Base-by-base conservation (phyloP, 139 green algal species). In the Chlorella sorokiniana region DNA sequence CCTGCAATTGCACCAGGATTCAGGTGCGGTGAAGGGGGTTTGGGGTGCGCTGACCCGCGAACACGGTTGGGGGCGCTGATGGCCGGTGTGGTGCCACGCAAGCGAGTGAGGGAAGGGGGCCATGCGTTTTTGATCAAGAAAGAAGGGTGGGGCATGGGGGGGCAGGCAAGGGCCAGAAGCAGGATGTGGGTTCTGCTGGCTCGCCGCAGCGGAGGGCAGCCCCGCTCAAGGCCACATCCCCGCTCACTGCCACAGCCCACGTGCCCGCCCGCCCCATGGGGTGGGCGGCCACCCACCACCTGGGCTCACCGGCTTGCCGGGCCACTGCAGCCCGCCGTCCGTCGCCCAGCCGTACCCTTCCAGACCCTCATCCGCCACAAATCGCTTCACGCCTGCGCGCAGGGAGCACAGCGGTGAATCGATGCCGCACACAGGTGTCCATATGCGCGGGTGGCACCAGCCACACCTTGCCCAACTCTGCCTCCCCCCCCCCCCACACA, bases 321-420 rank as follows among this genome's bases (percentile, higher is more conserved):
- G 88, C 68, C 74, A 91, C 8, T 82, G 29, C 18, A 92, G 80
- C 8, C 35, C 54, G 59, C 88, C 86, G 48, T 89, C 74, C 22
- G 72, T 51, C 51, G 63, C 79, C 84, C 84, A 93, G 8, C 64
- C 69, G 56, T 86, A 93, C 22, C 90, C 90, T 20, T 89, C 81
- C 20, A 86, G 20, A n/a, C 48, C 81, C n/a, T 71, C 29, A 41
- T 52, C 54, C 10, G 62, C n/a, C n/a, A n/a, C 62, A 29, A 89
- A 90, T 31, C 59, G 37, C 27, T 78, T 84, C n/a, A 81, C 78
- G 56, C 65, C 81, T 79, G 45, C 61, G 29, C 33, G 40, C 23
- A 14, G 48, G 9, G 6, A 33, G 14, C 20, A 7, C 25, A 0
- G 33, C 10, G 37, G 54, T n/a, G 18, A 29, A 4, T 16, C 22